A percentile compares a stretch with the other conserved stretches of the same genome.
These are phyloP conservation scores for Orbilia javanica DNA, from an alignment of 2,329 filamentous ascomycete genomes.

Conservation along the genomic window DNA sequence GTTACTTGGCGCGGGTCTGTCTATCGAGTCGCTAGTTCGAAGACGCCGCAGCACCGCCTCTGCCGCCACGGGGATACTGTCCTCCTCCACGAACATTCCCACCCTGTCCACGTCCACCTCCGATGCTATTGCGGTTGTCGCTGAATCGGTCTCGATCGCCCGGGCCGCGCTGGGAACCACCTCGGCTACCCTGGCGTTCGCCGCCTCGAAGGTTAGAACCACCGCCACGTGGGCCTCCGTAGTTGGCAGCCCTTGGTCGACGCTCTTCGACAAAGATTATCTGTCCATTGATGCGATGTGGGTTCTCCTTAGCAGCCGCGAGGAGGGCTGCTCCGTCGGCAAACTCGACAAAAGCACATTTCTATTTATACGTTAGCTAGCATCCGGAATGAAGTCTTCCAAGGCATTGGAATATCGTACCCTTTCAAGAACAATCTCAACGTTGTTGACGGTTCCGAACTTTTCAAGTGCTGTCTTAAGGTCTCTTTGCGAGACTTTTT, in stretches of 20 bases:
- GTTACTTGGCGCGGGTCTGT: constrained; percentile 7
- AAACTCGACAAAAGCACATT: constrained; percentile 97
- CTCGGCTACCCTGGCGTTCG: constrained; percentile 53
- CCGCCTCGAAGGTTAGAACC: constrained; percentile 52
- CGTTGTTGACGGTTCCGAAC: constrained; percentile 78
- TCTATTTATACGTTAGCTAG: constrained; percentile 70
- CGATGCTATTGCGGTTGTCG: constrained; percentile 40
- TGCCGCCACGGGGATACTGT: constrained; percentile 31
- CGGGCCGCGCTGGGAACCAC: constrained; percentile 56
- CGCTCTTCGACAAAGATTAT: constrained; percentile 89
- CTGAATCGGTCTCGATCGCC: constrained; percentile 52
- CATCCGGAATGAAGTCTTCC: neutral
- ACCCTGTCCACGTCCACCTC: constrained; percentile 51
- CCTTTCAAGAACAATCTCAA: constrained; percentile 86
- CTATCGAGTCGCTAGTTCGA: constrained; percentile 47
- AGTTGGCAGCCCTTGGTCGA: constrained; percentile 67
- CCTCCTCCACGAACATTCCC: constrained; percentile 57
- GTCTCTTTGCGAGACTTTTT: constrained; percentile 80
- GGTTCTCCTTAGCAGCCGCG: constrained; percentile 84
- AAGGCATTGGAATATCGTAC: constrained; percentile 68
- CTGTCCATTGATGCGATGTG: constrained; percentile 84
- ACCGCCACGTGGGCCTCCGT: constrained; percentile 52
- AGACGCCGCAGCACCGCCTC: constrained; percentile 38
- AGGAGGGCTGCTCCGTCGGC: constrained; percentile 83
- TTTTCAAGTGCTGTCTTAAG: constrained; percentile 78